phyloP scores from a whole-genome alignment of 768 basidiomycete genomes.

The Ramaria sp. region DNA sequence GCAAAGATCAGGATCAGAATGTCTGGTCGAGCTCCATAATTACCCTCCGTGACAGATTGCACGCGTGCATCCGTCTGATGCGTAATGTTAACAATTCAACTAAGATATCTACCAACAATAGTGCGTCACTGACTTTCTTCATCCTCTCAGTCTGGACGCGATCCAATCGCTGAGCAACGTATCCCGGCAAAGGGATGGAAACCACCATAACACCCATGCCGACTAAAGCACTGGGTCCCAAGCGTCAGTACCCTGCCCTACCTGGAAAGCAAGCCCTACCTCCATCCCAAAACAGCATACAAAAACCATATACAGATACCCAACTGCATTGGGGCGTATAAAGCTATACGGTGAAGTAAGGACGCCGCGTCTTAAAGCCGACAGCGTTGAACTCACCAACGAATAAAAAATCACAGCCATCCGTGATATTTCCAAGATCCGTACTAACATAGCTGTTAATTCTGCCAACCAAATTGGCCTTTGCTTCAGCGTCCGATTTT shows the following conservation, averaged over 20 bases:
- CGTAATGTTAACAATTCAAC: neutral
- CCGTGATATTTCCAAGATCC: slow-evolving; percentile 36
- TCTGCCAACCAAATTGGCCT: slow-evolving; percentile 52
- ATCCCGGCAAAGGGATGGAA: slow-evolving; percentile 48
- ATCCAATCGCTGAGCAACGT: slow-evolving; percentile 38
- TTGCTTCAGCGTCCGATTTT: slow-evolving; percentile 16
- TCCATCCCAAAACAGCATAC: slow-evolving; percentile 42
- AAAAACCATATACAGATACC: slow-evolving; percentile 30
- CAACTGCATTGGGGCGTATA: slow-evolving; percentile 32
- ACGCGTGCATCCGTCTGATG: slow-evolving; percentile 46
- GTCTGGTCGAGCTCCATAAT: neutral
- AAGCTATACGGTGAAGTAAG: slow-evolving; percentile 15
- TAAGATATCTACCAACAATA: neutral
- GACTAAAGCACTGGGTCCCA: slow-evolving; percentile 35
- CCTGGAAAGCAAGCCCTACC: slow-evolving; percentile 17
- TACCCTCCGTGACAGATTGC: slow-evolving; percentile 51
- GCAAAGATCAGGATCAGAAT: neutral
- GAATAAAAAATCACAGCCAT: slow-evolving; percentile 27
- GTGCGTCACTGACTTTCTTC: slow-evolving; percentile 27
- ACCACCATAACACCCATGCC: slow-evolving; percentile 44
- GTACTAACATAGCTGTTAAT: slow-evolving; percentile 70
- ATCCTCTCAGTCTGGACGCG: slow-evolving; percentile 38
- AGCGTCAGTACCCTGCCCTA: neutral
- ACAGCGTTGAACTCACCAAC: slow-evolving; percentile 11
- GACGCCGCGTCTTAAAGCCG: slow-evolving; percentile 20